phyloP scores from a whole-genome alignment of 768 basidiomycete species.

The Tremella mesenterica region DNA sequence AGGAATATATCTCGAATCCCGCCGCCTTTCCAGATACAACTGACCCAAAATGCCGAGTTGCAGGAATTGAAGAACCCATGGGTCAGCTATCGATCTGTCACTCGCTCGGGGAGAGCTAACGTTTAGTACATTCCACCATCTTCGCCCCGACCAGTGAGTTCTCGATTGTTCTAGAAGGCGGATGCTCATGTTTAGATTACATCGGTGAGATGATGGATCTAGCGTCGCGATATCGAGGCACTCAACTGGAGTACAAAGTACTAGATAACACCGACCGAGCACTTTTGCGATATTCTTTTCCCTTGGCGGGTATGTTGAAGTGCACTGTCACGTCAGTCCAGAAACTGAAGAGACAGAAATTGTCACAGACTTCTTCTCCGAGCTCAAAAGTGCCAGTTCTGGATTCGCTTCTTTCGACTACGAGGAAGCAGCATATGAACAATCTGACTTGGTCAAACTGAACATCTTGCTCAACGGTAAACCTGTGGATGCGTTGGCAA shows the following conservation, averaged over 20 bases:
- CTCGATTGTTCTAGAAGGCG: neutral
- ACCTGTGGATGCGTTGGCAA: conserved; percentile 83
- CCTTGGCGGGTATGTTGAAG: conserved; percentile 48
- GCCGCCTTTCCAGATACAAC: conserved; percentile 83
- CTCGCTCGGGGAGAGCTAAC: neutral
- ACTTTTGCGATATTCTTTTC: conserved; percentile 73
- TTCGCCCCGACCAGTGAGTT: conserved; percentile 79
- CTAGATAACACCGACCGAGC: conserved; percentile 59
- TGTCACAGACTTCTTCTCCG: conserved; percentile 89
- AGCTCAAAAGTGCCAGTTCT: conserved; percentile 67
- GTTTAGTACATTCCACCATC: conserved; percentile 72
- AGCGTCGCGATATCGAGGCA: conserved; percentile 74
- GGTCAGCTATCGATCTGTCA: conserved; percentile 14
- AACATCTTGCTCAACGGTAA: conserved; percentile 78
- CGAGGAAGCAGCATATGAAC: conserved; percentile 81
- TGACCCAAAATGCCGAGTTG: conserved; percentile 53
- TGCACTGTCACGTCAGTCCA: neutral
- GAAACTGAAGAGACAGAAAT: conserved; percentile 53
- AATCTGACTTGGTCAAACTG: conserved; percentile 80
- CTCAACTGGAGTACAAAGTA: conserved; percentile 73
- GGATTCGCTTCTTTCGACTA: conserved; percentile 55
- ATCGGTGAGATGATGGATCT: conserved; percentile 95
- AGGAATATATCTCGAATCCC: conserved; percentile 72
- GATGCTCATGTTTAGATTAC: conserved; percentile 54
- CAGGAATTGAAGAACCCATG: conserved; percentile 79